phyloP scores from a whole-genome alignment of 345 rosid species.

The Clausena lansium region DNA sequence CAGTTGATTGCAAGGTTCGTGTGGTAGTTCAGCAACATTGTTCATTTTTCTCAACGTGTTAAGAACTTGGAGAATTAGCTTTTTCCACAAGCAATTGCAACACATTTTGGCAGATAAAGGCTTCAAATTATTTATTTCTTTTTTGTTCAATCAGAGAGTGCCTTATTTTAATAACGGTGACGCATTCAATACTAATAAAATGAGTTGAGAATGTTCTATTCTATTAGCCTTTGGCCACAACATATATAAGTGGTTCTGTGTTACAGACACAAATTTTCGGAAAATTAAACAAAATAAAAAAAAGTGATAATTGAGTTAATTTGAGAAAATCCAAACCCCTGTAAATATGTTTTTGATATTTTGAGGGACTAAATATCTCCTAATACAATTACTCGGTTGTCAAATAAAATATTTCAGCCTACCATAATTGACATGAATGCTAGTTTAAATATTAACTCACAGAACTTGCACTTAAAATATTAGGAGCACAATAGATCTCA shows the following conservation, averaged over 20 bases:
- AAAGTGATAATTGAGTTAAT: too few species aligned
- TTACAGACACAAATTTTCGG: background rate
- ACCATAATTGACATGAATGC: too few species aligned
- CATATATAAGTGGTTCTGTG: background rate
- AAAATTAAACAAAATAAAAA: too few species aligned
- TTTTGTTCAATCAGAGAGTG: background rate
- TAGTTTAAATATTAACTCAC: too few species aligned
- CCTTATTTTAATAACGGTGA: background rate
- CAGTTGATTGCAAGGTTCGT: background rate
- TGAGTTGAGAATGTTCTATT: background rate
- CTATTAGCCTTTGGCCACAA: background rate
- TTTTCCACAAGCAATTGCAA: slow-evolving; percentile 18
- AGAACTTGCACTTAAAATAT: too few species aligned
- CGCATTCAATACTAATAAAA: background rate
- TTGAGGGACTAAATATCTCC: too few species aligned
- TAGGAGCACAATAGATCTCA: too few species aligned
- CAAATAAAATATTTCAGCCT: too few species aligned
- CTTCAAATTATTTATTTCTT: background rate
- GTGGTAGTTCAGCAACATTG: slow-evolving; percentile 45
- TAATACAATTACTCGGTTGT: fast-evolving
- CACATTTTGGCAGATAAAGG: background rate
- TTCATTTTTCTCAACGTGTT: slow-evolving; percentile 20
- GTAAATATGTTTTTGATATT: too few species aligned
- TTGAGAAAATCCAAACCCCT: fast-evolving
- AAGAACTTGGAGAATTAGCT: slow-evolving; percentile 23